Percentiles rank a stretch among this genome's conserved stretches.
Evolutionary conservation across 768 basidiomycete genomes (phyloP).

Genomic region (Crassisporium funariophilum): DNA sequence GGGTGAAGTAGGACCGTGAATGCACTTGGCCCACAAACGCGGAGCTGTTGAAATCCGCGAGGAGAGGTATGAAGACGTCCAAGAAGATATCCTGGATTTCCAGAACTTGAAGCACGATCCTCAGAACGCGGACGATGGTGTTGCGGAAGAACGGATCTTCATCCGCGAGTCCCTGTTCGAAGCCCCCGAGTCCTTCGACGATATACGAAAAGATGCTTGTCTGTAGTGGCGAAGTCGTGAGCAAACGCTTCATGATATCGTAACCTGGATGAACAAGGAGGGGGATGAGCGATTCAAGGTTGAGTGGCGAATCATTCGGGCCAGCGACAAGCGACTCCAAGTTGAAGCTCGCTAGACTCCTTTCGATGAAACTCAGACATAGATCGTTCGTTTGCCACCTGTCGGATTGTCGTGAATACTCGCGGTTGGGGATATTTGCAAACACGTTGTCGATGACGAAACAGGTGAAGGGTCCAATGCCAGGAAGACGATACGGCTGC

Average conservation of each 20-base stretch:
- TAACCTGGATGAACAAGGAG: constrained; percentile 83
- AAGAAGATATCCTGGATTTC: constrained; percentile 89
- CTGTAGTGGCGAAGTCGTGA: constrained; percentile 75
- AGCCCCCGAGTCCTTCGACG: constrained; percentile 76
- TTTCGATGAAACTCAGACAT: constrained; percentile 83
- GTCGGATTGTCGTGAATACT: constrained; percentile 74
- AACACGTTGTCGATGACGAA: constrained; percentile 93
- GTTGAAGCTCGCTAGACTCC: constrained; percentile 79
- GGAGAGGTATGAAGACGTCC: constrained; percentile 80
- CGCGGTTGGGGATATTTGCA: constrained; percentile 70
- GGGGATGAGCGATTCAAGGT: constrained; percentile 53
- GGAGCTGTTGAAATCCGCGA: constrained; percentile 59
- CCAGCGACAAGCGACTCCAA: constrained; percentile 68
- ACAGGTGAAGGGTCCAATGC: constrained; percentile 78
- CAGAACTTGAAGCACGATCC: constrained; percentile 79
- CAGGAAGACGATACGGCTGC: constrained; percentile 76
- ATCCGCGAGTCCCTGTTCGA: constrained; percentile 68
- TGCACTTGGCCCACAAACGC: constrained; percentile 56
- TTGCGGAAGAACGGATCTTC: constrained; percentile 72
- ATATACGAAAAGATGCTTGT: constrained; percentile 75
- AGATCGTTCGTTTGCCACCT: constrained; percentile 87
- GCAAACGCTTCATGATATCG: constrained; percentile 77
- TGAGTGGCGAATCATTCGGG: constrained; percentile 54
- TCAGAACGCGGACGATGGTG: constrained; percentile 78
- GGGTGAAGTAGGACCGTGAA: constrained; percentile 68